Evolutionary conservation across 2,329 filamentous ascomycete genomes (phyloP), one percentile per base, ranked within the genome.

Genomic region (Xylariaceae sp.): DNA sequence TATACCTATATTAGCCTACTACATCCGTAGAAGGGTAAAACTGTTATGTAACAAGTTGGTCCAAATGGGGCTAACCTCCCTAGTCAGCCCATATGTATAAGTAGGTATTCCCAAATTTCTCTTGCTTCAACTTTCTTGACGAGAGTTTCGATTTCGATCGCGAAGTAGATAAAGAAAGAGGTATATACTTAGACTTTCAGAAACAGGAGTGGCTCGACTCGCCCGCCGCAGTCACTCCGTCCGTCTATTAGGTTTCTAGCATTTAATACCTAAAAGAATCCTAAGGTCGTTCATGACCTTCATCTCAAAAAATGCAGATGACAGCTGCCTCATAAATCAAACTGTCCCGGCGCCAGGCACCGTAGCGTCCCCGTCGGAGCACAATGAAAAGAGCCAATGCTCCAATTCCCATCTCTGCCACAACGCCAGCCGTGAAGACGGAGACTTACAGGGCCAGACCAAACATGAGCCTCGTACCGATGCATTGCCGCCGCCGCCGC

Each of bases 281-380:
- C 23, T 42, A 40, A 50, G 18, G 37, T 51, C 56, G 41, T 56
- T 56, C 50, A 67, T 67, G 64, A 65, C 61, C 61, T 54, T 54
- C 44, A 45, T 50, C 7, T 54, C 51, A n/a, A 46, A 55, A 45
- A 56, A 67, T 67, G 64, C 64, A 67, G 64, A 67, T 67, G 64
- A 67, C 64, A 67, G 64, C 64, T 67, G 64, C 63, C 61, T 60
- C 58, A 63, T 67, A 59, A 67, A 67, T 63, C 63, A 67, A 67
- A 67, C 64, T 67, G 64, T 67, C 64, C 61, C 61, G 63, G 55
- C 63, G 57, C 61, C 42, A 21, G 50, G 48, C 54, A n/a, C 43
- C 45, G 23, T 46, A 21, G 21, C 26, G 42, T 54, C 57, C 21
- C 55, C 59, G 60, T 58, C 60, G 63, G 64, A 54, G 56, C 57